Percentiles rank a stretch among this genome's conserved stretches.
These are phyloP conservation scores for Debaryomyces psychrophilus DNA, from an alignment of 1,139 yeast genomes.

Conservation along the genomic window DNA sequence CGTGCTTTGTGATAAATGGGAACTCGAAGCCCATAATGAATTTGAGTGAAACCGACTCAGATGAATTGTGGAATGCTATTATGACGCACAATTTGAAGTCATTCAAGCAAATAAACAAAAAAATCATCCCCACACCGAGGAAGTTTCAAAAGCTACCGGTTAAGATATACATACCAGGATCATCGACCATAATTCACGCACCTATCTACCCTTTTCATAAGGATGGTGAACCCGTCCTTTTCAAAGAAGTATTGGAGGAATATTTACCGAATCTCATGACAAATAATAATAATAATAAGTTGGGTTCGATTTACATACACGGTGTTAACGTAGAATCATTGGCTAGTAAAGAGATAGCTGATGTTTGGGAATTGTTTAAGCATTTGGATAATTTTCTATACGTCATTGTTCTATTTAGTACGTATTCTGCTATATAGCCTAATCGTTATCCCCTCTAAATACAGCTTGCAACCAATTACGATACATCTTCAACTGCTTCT, in stretches of 20 bases:
- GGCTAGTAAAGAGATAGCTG: constrained; percentile 46
- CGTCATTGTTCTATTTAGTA: constrained; percentile 41
- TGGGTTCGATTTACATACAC: constrained; percentile 59
- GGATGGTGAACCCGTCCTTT: constrained; percentile 31
- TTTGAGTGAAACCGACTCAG: constrained; percentile 63
- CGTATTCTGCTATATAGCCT: not conserved
- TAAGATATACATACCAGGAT: constrained; percentile 56
- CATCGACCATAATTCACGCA: constrained; percentile 49
- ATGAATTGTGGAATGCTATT: constrained; percentile 59
- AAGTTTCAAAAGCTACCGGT: constrained; percentile 56
- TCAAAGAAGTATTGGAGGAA: constrained; percentile 40
- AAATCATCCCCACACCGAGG: constrained; percentile 37
- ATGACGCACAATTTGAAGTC: constrained; percentile 32
- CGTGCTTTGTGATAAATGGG: constrained; percentile 73
- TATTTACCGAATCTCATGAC: constrained; percentile 48
- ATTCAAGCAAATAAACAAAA: constrained; percentile 24
- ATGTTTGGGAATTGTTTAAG: constrained; percentile 56
- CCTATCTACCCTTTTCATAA: constrained; percentile 38
- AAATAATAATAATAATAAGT: constrained; percentile 16
- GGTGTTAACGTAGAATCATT: constrained; percentile 58
- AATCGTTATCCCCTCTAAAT: constrained; percentile 44
- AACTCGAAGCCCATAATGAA: constrained; percentile 75
- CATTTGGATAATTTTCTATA: constrained; percentile 82
- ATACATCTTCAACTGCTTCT: constrained; percentile 91
- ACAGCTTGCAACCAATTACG: constrained; percentile 97